Evolutionary conservation across 2,329 filamentous ascomycete species (phyloP).

Genomic region (Colletotrichum aenigma): DNA sequence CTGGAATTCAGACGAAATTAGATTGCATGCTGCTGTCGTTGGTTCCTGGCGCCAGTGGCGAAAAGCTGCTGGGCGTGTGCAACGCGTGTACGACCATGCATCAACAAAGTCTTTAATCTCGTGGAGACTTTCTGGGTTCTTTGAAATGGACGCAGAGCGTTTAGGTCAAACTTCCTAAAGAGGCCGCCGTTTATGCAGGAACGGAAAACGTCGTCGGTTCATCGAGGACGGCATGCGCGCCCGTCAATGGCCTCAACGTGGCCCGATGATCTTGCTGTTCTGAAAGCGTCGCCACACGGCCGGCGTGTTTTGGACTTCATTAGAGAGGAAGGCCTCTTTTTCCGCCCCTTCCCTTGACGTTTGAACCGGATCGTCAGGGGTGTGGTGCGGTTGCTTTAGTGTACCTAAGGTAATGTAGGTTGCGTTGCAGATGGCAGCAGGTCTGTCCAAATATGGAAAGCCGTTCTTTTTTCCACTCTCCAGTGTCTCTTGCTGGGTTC

Average conservation of each 20-base stretch:
- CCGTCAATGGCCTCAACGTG: neutral
- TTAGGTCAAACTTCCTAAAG: neutral
- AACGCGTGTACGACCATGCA: neutral
- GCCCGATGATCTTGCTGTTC: neutral
- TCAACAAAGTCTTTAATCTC: neutral
- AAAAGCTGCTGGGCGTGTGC: neutral
- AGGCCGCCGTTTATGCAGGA: neutral
- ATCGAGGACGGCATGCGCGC: neutral
- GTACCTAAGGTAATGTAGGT: neutral
- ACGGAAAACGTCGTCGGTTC: neutral
- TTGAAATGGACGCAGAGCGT: neutral
- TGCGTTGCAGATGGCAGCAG: neutral
- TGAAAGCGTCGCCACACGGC: neutral
- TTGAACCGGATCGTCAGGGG: constrained; percentile 9
- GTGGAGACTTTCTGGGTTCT: neutral
- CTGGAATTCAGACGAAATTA: constrained; percentile 11
- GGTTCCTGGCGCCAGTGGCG: neutral
- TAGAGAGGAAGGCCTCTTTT: neutral
- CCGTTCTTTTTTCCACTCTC: neutral
- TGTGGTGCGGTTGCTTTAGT: neutral
- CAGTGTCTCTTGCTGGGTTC: neutral
- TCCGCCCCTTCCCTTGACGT: neutral
- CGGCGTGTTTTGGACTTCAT: constrained; percentile 3
- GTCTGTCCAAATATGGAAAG: neutral
- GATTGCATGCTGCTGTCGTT: neutral